A percentile compares a stretch with the other conserved stretches of the same genome.
Conservation (phyloP, 2,329 filamentous ascomycete species). For the Annulohypoxylon truncatum region DNA sequence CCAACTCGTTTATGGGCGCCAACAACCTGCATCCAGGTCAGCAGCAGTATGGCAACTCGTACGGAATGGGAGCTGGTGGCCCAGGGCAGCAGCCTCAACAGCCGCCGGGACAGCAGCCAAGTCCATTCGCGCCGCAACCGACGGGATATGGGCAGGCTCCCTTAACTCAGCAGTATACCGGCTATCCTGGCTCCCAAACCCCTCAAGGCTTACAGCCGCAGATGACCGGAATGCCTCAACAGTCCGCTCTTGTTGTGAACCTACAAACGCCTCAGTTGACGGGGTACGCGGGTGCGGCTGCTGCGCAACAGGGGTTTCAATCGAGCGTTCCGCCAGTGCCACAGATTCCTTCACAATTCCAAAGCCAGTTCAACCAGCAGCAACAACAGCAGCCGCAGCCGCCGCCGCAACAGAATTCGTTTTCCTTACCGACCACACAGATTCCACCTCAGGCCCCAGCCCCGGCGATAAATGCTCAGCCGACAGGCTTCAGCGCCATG, state of each 20-base stretch:
- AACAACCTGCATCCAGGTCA: constrained; percentile 79
- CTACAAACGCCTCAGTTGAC: constrained; percentile 64
- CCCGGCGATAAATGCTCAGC: constrained; percentile 72
- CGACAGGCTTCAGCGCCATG: constrained; percentile 75
- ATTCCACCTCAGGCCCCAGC: constrained; percentile 57
- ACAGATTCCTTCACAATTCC: constrained; percentile 69
- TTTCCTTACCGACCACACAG: constrained; percentile 63
- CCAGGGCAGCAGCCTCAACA: constrained; percentile 56
- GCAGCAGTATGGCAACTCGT: constrained; percentile 67
- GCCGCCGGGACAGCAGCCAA: constrained; percentile 62
- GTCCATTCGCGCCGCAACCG: constrained; percentile 68
- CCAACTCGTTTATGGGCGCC: constrained; percentile 84
- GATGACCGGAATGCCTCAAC: constrained; percentile 56
- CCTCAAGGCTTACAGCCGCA: constrained; percentile 61
- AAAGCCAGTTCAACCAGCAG: constrained; percentile 69
- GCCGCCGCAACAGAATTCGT: constrained; percentile 60
- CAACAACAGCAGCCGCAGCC: constrained; percentile 62
- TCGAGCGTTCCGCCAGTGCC: constrained; percentile 70
- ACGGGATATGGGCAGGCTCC: constrained; percentile 69
- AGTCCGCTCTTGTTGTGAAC: constrained; percentile 46
- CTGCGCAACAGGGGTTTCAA: constrained; percentile 70
- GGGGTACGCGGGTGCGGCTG: constrained; percentile 55
- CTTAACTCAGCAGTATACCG: constrained; percentile 69
- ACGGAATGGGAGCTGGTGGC: constrained; percentile 55
- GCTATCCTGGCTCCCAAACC: constrained; percentile 66